phyloP scores from a whole-genome alignment of 2,329 filamentous ascomycete genomes.

The Cladosporium phlei region DNA sequence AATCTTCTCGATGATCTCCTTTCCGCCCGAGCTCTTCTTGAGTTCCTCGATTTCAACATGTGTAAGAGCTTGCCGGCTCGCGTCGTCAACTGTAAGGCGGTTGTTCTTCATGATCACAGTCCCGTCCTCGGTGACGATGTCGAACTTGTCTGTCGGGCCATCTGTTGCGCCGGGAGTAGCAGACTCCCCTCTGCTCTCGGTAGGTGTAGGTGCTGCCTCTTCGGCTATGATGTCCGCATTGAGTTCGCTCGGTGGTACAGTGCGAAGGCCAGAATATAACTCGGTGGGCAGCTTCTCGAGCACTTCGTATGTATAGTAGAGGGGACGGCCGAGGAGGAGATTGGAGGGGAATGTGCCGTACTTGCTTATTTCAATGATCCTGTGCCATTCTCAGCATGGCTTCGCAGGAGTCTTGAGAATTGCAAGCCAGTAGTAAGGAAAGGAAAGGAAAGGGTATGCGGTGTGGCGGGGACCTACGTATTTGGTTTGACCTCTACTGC shows the following conservation, averaged over 20 bases:
- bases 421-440: slow-evolving; percentile 13
- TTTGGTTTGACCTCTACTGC: slow-evolving; percentile 58
- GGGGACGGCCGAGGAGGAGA: slow-evolving; percentile 83
- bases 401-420: slow-evolving; percentile 28
- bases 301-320: slow-evolving; percentile 86
- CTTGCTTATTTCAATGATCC: slow-evolving; percentile 83
- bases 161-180: slow-evolving; percentile 12
- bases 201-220: slow-evolving; percentile 41
- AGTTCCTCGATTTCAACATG: slow-evolving; percentile 67
- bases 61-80: slow-evolving; percentile 67
- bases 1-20: slow-evolving; percentile 88
- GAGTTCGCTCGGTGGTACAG: slow-evolving; percentile 75
- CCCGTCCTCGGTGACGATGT: slow-evolving; percentile 46
- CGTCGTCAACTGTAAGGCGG: slow-evolving; percentile 58
- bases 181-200: slow-evolving; percentile 29
- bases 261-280: slow-evolving; percentile 63
- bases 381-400: slow-evolving; percentile 40
- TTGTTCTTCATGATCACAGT: slow-evolving; percentile 56
- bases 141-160: slow-evolving; percentile 30
- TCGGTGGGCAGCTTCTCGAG: slow-evolving; percentile 64
- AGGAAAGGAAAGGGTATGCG: no score
- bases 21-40: slow-evolving; percentile 67
- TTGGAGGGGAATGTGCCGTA: slow-evolving; percentile 89
- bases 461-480: slow-evolving; percentile 51
- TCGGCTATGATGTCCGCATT: slow-evolving; percentile 70